A percentile compares a stretch with the other conserved stretches of the same genome.
These are phyloP conservation scores for Tricladium varicosporioides DNA, from an alignment of 2,329 filamentous ascomycete species.

Conservation along the genomic window DNA sequence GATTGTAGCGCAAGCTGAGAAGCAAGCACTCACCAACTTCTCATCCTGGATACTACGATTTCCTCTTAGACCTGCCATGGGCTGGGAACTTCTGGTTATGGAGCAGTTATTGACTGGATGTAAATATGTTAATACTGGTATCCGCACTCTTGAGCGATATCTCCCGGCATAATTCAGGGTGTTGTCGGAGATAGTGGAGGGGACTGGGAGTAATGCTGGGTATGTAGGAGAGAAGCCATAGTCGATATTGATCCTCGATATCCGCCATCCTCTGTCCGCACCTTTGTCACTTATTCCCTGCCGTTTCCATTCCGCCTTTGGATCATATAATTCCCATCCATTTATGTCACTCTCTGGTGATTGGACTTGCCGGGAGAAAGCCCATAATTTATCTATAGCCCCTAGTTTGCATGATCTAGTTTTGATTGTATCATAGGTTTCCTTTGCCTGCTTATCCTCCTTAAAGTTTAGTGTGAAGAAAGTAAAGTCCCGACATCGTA, in stretches of 20 bases:
- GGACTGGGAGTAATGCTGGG: slow-evolving; percentile 79
- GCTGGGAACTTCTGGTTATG: slow-evolving; percentile 92
- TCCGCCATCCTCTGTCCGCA: slow-evolving; percentile 66
- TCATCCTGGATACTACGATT: slow-evolving; percentile 96
- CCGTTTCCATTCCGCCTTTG: slow-evolving; percentile 78
- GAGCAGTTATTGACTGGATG: slow-evolving; percentile 96
- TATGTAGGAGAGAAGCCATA: slow-evolving; percentile 93
- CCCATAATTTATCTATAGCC: slow-evolving; percentile 84
- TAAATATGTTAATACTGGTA: slow-evolving; percentile 90
- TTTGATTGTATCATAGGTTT: slow-evolving; percentile 85
- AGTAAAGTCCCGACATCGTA: slow-evolving; percentile 90
- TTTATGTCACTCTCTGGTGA: slow-evolving; percentile 71
- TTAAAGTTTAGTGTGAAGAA: slow-evolving; percentile 89
- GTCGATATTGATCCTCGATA: slow-evolving; percentile 86
- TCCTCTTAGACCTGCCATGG: slow-evolving; percentile 78
- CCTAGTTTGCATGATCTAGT: slow-evolving; percentile 77
- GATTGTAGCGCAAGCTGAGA: slow-evolving; percentile 56
- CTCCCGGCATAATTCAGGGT: slow-evolving; percentile 88
- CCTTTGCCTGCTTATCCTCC: slow-evolving; percentile 70
- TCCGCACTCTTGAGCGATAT: slow-evolving; percentile 84
- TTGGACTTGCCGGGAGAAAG: slow-evolving; percentile 79
- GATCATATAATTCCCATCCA: slow-evolving; percentile 83
- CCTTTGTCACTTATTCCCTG: slow-evolving; percentile 84
- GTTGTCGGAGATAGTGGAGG: slow-evolving; percentile 90
- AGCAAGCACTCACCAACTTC: slow-evolving; percentile 88